phyloP scores from a whole-genome alignment of 2,329 filamentous ascomycete genomes.

The Aspergillus floridensis region DNA sequence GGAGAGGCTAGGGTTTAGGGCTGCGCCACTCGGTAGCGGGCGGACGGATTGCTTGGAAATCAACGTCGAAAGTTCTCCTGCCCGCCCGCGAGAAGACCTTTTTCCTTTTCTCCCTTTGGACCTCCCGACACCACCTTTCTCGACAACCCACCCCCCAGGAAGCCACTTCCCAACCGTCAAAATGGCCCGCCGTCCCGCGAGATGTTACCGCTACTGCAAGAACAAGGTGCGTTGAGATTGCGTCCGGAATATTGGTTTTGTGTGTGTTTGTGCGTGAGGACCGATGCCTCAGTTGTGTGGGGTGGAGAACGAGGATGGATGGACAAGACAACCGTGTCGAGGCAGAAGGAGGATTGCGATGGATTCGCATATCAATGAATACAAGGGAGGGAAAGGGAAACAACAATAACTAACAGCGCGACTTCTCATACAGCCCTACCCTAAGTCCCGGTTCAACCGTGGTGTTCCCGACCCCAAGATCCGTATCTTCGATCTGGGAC shows the following conservation, averaged over 20 bases:
- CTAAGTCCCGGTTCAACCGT: conserved; percentile 99
- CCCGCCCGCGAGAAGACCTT: conserved; percentile 21
- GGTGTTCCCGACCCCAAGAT: conserved; percentile 83
- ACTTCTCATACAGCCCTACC: conserved; percentile 68
- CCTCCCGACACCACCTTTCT: conserved; percentile 36
- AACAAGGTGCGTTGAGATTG: conserved; percentile 76
- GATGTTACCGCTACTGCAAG: conserved; percentile 99
- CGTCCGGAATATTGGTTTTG: conserved; percentile 16
- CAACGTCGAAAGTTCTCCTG: conserved; percentile 34
- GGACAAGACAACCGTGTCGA: neutral
- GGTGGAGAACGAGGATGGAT: conserved; percentile 12
- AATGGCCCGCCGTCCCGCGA: conserved; percentile 98
- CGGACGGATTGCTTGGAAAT: conserved; percentile 41
- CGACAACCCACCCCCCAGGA: conserved; percentile 44
- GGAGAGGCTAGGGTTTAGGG: conserved; percentile 42
- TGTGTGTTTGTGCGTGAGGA: conserved; percentile 21
- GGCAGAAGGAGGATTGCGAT: neutral
- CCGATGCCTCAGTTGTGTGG: conserved; percentile 33
- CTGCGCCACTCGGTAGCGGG: conserved; percentile 41
- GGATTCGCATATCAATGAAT: neutral
- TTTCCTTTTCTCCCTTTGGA: conserved; percentile 25
- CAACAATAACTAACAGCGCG: conserved; percentile 21
- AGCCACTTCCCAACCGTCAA: conserved; percentile 62
- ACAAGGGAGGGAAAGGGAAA: neutral
- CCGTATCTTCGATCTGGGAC: conserved; percentile 97